Conservation (phyloP, 345 rosid species). For the Salix arbutifolia region DNA sequence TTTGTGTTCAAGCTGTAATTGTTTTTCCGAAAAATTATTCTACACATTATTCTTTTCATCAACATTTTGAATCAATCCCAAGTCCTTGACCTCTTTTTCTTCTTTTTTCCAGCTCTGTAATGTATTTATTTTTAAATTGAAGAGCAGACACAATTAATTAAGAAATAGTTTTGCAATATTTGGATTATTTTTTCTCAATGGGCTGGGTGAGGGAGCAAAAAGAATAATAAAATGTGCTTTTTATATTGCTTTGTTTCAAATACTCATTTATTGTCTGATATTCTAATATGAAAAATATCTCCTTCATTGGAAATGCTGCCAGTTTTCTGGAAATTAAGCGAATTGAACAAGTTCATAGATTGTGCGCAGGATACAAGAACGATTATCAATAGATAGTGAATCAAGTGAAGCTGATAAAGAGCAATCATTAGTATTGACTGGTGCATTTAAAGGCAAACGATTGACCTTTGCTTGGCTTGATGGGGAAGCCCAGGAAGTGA, state of each 20-base stretch:
- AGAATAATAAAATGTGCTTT: too few species aligned
- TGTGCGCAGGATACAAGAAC: conserved; percentile 76
- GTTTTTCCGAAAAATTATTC: not conserved
- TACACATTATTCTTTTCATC: not conserved
- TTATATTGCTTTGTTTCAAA: too few species aligned
- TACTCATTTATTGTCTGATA: too few species aligned
- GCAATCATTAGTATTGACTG: conserved; percentile 25
- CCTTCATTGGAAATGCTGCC: too few species aligned
- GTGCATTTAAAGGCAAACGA: conserved; percentile 57
- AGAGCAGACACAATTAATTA: not conserved
- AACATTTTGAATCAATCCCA: not conserved
- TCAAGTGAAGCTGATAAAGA: conserved; percentile 36
- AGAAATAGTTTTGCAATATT: not conserved
- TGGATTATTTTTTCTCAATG: not conserved
- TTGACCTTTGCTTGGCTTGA: conserved; percentile 88
- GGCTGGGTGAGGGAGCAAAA: not conserved
- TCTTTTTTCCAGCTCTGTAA: not conserved
- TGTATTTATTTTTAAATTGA: not conserved
- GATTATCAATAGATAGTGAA: conserved; percentile 38
- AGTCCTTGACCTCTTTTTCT: not conserved
- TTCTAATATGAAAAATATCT: too few species aligned
- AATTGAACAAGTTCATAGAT: conserved; percentile 55
- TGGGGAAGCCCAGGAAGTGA: conserved; percentile 81
- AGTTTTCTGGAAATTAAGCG: conserved; percentile 1
- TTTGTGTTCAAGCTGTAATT: conserved; percentile 4